Base-by-base conservation (phyloP, 2,329 filamentous ascomycete species). In the Fusarium fujikuroi region DNA sequence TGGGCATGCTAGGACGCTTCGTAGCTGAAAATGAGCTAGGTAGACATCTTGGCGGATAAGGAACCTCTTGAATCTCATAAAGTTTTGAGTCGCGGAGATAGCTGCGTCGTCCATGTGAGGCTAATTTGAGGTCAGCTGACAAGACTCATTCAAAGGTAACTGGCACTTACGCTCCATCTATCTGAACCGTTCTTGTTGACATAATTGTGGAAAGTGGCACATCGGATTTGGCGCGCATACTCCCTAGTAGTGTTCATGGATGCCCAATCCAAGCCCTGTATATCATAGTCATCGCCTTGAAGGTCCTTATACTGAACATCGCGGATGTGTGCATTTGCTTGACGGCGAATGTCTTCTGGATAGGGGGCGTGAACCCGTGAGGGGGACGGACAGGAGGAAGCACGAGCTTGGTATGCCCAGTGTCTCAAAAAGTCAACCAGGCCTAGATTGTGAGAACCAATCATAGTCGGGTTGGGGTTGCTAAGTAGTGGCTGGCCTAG, bases 1-100 rank as follows among this genome's bases (percentile, higher is more conserved):
- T 9, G 87, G 84, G 75, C 87, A 87, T 5, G 88, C 88, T 25
- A 92, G 81, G 21, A 91, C 83, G 74, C 91, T 91, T 47, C 91
- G 88, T 18, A 92, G 83, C 77, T 92, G 91, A 69, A 92, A 92
- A 80, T 92, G 91, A n/a, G 88, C 83, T 23, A 92, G 80, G 68
- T 86, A 83, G 30, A 90, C 83, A 57, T 89, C 83, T 25, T 83
- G 83, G 50, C 85, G 84, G 46, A 91, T 83, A 68, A 88, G 84
- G 85, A 90, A 90, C 43, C 83, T 84, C 44, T 84, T 85, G 76
- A 91, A 92, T 57, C 85, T 84, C 76, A 91, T 91, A 77, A 87
- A 91, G 72, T 81, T 87, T 23, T 87, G 84, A 2, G 75, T 80
- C 18, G 81, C 79, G 0, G 82, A 82, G 9, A 87, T 77, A 36